Evolutionary conservation across 1,284 basidiomycete species (phyloP), one percentile per base, ranked within the genome.

Genomic region (Ustilago shanxiensis): DNA sequence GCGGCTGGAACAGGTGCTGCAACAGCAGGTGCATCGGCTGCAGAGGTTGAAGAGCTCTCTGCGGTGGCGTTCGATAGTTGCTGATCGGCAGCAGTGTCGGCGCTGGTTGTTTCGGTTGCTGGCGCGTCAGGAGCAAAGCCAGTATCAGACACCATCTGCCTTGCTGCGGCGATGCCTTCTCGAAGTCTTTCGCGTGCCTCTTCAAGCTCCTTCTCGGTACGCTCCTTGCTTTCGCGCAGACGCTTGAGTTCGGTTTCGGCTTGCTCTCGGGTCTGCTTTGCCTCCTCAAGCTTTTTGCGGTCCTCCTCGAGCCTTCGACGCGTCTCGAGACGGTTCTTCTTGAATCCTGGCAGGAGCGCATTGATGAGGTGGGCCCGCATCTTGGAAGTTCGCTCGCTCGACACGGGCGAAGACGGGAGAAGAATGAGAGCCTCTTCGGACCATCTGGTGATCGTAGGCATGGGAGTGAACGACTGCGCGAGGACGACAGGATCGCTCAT

Each of bases 361-460:
- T 95, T 88, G 63, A 91, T 87, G 52, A 95, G 88, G 79, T 97
- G 92, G 75, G 92, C 92, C 26, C 88, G 88, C 26, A 95, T 85
- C 80, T 91, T 91, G 18, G 88, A 88, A n/a, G 91, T 88, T 22
- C 94, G 89, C 77, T 92, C 90, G 28, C 88, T 87, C 18, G 91
- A 89, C 67, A 92, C 91, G 78, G 91, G 90, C 37, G 93, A 91
- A 16, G 59, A 60, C 3, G 72, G 68, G 66, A 95, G 91, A 16
- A 94, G 88, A 59, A 93, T 91, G 79, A 92, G 93, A 62, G 90
- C 90, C 86, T 97, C 95, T 81, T 98, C 95, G 1, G 90, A 88
- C 95, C 96, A 98, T 51, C 96, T 90, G 81, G 93, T 92, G n/a
- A 91, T 85, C 0, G 96, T 98, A 11, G 87, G 92, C 67, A 93